Evolutionary conservation across 2,329 filamentous ascomycete genomes (phyloP), one percentile per base, ranked within the genome.

Genomic region (Colletotrichum kahawae): DNA sequence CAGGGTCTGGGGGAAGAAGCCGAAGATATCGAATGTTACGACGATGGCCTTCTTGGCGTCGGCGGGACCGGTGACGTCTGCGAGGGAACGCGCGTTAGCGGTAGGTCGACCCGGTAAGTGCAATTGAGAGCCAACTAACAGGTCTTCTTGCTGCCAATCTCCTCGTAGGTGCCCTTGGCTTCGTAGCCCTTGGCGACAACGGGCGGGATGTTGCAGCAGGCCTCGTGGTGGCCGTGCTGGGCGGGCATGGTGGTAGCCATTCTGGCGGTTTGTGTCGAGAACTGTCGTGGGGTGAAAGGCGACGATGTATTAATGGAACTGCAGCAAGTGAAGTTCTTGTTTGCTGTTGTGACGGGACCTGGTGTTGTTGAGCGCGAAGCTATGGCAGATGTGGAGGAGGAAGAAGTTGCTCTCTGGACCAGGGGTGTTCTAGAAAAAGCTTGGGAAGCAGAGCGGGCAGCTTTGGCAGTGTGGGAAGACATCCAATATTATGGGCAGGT

Each of bases 1-100:
- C 13, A 94, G 77, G 4, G 93, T 92, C 84, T 95, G 93, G 29
- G 91, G 89, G 80, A 90, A 93, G 89, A 93, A 92, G 79, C 93
- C 92, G 80, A 93, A 93, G 82, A 93, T 93, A 83, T 94, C 93
- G 82, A 86, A 92, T 81, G 93, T 88, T 77, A 88, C 83, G 71
- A 94, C 83, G 71, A 94, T 87, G 67, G 89, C 93, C 84, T 91
- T 92, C 69, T 82, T 86, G 24, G 88, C 86, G 66, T 86, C 83
- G 21, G 83, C 79, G 36, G 89, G 85, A 31, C 88, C 87, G 10
- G 86, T 87, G 65, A 89, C 85, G 77, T 91, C 89, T 84, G 89
- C 6, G 8, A 48, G 43, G 10, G 0, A 7, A 24, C 2, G 3
- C 6, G 10, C 29, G 29, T 70, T 12, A 69, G 64, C 16, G 16